phyloP scores from a whole-genome alignment of 257 asterid species.

The Solanum paucissectum region DNA sequence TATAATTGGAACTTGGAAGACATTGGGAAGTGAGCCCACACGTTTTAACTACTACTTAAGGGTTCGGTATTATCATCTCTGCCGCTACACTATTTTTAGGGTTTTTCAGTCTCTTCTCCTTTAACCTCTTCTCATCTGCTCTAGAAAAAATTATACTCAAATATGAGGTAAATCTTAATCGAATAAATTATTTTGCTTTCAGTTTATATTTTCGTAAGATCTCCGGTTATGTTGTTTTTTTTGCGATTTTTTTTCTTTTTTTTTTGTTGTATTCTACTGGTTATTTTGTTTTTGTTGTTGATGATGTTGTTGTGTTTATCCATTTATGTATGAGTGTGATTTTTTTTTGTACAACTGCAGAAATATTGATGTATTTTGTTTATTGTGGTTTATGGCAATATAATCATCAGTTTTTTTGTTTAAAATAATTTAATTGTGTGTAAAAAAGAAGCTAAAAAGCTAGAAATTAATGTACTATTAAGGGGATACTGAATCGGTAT shows the following conservation, averaged over 20 bases:
- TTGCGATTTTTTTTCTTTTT: background rate
- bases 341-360: background rate
- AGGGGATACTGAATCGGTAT: background rate
- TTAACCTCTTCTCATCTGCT: background rate
- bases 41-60: background rate
- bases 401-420: background rate
- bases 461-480: background rate
- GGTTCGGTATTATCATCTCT: background rate
- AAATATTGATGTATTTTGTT: background rate
- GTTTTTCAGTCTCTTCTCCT: slow-evolving; percentile 25
- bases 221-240: background rate
- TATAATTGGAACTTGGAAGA: background rate
- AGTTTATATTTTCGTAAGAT: background rate
- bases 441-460: background rate
- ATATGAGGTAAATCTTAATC: slow-evolving; percentile 40
- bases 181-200: background rate
- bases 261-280: background rate
- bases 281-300: too few relatives aligned
- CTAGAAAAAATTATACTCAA: background rate
- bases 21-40: background rate
- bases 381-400: background rate
- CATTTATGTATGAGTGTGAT: background rate
- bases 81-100: slow-evolving; percentile 27
- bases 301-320: background rate
- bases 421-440: background rate